Evolutionary conservation across 1,139 yeast species (phyloP), one percentile per base, ranked within the genome.

Genomic region (Yamadazyma triangularis): DNA sequence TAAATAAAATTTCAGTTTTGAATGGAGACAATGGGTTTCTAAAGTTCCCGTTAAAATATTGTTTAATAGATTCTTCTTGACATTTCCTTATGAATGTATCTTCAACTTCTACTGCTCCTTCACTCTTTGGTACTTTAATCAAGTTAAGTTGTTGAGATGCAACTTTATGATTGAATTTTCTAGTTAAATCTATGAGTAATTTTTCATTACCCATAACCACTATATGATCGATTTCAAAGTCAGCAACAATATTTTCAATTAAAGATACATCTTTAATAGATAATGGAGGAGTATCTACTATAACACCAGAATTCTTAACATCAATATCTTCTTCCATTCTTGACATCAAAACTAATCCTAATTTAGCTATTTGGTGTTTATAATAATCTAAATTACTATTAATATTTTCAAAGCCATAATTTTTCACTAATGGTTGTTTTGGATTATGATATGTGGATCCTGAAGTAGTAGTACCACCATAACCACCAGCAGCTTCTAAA

Each of bases 371-470:
- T 28, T 71, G 70, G 35, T 71, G 64, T 38, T 73, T 71, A 57
- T 77, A 91, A 36, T 77, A 70, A 28, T 72, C 75, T 30, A 71
- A 48, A 53, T 88, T 88, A 11, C 77, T 79, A 3, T 60, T 45
- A 15, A 77, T 67, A 24, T 64, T 60, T 29, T 79, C 84, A 33
- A 81, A 70, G 0, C 98, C 98, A 55, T 70, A 87, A 47, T 73
- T 79, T 48, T 84, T 82, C 8, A 85, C 93, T 19, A 84, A 55
- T 1, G 97, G 97, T 51, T 86, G 94, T 51, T 87, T 86, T 11
- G 91, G 87, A 53, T 86, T 94, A 36, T 85, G 73, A 30, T 70
- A 59, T 2, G 93, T 75, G 1, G 93, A 85, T 15, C 97, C 97
- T n/a, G 89, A 83, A 0, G 95, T 43, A 29, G 84, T 75, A 7